Evolutionary conservation across 108 stramenopile genomes (phyloP), one percentile per base, ranked within the genome.

Genomic region (Skeletonema menzelii): DNA sequence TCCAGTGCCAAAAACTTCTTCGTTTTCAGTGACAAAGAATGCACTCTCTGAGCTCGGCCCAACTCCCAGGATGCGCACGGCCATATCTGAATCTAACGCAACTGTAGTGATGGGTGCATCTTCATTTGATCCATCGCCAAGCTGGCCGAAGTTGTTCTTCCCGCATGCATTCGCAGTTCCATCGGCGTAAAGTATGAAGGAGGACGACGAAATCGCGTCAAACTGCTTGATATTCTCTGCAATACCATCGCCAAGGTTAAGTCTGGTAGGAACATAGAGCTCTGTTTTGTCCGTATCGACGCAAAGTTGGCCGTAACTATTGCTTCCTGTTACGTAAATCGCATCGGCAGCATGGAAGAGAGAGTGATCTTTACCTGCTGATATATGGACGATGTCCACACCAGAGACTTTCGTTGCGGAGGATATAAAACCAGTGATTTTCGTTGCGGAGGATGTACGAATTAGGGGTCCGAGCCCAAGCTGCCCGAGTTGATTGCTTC

Each of bases 391-490:
- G 14, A 75, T 14, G 31, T 38, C 27, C 10, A 75, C 7, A 46
- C 28, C 26, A 34, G 65, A 55, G 14, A 75, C 19, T 3, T 22
- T 11, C 4, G 35, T 56, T n/a, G 75, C 60, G 1, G 37, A 46
- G 19, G 47, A 56, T 53, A n/a, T n/a, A n/a, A n/a, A n/a, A n/a
- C n/a, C n/a, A n/a, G n/a, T n/a, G n/a, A n/a, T n/a, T n/a, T n/a
- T n/a, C n/a, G 61, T 40, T 27, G 14, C 42, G 12, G 56, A 27
- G 27, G 17, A 22, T 19, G 34, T 35, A 42, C n/a, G n/a, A n/a
- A n/a, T n/a, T n/a, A n/a, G n/a, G n/a, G n/a, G n/a, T n/a, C 82
- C 78, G 13, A 80, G 69, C 15, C 82, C 82, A 28, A 83, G 57
- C 27, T 83, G 82, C 0, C 82, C 82, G 40, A 62, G 59, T 12